Evolutionary conservation across 1,284 basidiomycete species (phyloP).

Genomic region (Leucocoprinus gongylophorus): DNA sequence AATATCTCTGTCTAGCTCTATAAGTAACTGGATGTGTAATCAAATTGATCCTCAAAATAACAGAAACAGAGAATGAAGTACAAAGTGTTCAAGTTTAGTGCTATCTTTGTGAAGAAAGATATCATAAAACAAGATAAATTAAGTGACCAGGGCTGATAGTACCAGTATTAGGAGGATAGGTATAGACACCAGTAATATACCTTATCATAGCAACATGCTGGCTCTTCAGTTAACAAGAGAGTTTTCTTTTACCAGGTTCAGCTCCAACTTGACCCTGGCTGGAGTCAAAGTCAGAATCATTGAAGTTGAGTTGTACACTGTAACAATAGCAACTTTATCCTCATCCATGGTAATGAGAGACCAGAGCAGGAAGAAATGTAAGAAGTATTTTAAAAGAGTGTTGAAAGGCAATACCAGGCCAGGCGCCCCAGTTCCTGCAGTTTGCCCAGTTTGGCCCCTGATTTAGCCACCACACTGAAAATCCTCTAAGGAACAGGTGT

Average conservation of each 20-base stretch:
- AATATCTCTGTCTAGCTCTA: no score
- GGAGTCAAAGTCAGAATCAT: slow-evolving; percentile 23
- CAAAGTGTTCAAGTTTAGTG: no score
- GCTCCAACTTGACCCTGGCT: slow-evolving; percentile 10
- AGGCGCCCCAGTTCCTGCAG: neutral
- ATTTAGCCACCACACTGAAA: neutral
- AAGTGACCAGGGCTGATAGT: no score
- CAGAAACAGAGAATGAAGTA: no score
- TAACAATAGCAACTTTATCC: neutral
- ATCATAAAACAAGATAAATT: no score
- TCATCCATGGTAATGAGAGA: neutral
- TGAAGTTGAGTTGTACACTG: neutral
- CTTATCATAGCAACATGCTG: slow-evolving; percentile 68
- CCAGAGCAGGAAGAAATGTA: neutral
- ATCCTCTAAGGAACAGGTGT: no score
- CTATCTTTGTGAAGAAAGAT: no score
- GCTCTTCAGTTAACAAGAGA: slow-evolving; percentile 57
- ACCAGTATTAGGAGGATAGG: neutral
- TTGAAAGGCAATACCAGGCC: neutral
- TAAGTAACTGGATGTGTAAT: no score
- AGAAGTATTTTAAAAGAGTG: neutral
- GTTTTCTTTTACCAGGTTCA: slow-evolving; percentile 22
- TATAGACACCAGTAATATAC: slow-evolving; percentile 24
- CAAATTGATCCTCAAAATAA: no score
- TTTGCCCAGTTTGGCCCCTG: neutral